Evolutionary conservation across 2,329 filamentous ascomycete genomes (phyloP).

Genomic region (Allantophomopsis lycopodina): DNA sequence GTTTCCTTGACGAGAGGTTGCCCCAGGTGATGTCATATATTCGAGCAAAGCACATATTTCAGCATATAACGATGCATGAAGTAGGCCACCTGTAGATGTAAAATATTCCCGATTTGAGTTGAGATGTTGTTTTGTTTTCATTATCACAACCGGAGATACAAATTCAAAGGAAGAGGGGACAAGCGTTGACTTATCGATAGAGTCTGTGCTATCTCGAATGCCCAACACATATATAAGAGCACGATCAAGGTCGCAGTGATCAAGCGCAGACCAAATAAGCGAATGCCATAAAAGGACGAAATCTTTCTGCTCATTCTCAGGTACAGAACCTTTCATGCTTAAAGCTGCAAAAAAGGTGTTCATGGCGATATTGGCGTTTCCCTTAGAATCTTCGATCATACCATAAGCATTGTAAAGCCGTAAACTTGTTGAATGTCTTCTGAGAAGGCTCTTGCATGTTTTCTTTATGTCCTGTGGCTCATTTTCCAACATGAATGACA

Average conservation of each 20-base stretch:
- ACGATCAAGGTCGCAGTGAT: slow-evolving; percentile 8
- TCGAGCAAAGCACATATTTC: slow-evolving; percentile 51
- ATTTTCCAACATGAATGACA: slow-evolving; percentile 50
- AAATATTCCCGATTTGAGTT: slow-evolving; percentile 38
- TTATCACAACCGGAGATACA: slow-evolving; percentile 17
- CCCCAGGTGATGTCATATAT: slow-evolving; percentile 36
- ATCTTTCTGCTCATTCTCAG: slow-evolving; percentile 19
- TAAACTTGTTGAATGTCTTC: slow-evolving; percentile 46
- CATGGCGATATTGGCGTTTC: slow-evolving; percentile 40
- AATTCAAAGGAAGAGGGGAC: not conserved
- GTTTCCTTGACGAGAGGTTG: slow-evolving; percentile 37
- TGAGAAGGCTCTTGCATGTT: slow-evolving; percentile 60
- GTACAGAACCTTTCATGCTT: slow-evolving; percentile 32
- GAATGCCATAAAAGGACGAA: slow-evolving; percentile 14
- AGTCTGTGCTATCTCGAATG: slow-evolving; percentile 20
- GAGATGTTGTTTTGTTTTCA: slow-evolving; percentile 41
- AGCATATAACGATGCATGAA: slow-evolving; percentile 37
- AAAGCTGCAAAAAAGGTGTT: slow-evolving; percentile 57
- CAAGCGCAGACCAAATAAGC: slow-evolving; percentile 15
- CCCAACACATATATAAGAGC: slow-evolving; percentile 24
- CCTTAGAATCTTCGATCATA: slow-evolving; percentile 49
- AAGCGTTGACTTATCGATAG: slow-evolving; percentile 11
- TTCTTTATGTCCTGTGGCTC: slow-evolving; percentile 47
- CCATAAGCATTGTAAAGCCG: slow-evolving; percentile 70
- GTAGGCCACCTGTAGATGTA: slow-evolving; percentile 32